Percentiles rank a stretch among this genome's conserved stretches.
Evolutionary conservation across 345 rosid species (phyloP).

Genomic region (Balakata baccata): DNA sequence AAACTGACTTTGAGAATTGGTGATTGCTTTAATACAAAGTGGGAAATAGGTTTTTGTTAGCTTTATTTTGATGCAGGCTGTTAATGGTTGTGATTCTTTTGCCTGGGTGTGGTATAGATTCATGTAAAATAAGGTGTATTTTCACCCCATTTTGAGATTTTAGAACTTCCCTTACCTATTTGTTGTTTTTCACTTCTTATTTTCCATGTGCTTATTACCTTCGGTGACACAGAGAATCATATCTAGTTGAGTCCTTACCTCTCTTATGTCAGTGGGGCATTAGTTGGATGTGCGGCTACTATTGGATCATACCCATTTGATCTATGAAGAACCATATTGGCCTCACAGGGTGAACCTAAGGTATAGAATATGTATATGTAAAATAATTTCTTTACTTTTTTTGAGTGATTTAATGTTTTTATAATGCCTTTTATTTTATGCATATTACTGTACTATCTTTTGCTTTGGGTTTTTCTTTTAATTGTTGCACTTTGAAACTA

Average conservation of each 20-base stretch:
- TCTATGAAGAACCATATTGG: conserved; percentile 81
- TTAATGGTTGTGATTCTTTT: background rate
- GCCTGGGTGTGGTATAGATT: background rate
- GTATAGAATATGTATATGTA: conserved; percentile 27
- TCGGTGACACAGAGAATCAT: conserved; percentile 71
- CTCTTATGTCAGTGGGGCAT: conserved; percentile 76
- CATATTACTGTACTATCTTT: background rate
- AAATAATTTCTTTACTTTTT: background rate
- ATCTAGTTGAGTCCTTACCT: conserved; percentile 73
- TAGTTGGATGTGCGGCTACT: conserved; percentile 95
- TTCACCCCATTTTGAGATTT: background rate
- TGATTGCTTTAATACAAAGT: background rate
- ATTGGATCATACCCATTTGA: conserved; percentile 98
- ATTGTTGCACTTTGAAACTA: background rate
- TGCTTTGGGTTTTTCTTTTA: background rate
- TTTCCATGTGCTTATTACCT: conserved; percentile 6
- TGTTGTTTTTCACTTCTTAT: conserved; percentile 1
- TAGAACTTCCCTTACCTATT: background rate
- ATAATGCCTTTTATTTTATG: background rate
- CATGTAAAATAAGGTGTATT: background rate
- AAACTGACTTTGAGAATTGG: background rate
- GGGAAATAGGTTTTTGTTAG: background rate
- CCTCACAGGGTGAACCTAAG: conserved; percentile 99
- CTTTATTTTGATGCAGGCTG: background rate
- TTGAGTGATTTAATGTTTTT: background rate